A percentile compares a stretch with the other conserved stretches of the same genome.
Evolutionary conservation across 2,329 filamentous ascomycete genomes (phyloP).

Genomic region (Fusarium liriodendri): DNA sequence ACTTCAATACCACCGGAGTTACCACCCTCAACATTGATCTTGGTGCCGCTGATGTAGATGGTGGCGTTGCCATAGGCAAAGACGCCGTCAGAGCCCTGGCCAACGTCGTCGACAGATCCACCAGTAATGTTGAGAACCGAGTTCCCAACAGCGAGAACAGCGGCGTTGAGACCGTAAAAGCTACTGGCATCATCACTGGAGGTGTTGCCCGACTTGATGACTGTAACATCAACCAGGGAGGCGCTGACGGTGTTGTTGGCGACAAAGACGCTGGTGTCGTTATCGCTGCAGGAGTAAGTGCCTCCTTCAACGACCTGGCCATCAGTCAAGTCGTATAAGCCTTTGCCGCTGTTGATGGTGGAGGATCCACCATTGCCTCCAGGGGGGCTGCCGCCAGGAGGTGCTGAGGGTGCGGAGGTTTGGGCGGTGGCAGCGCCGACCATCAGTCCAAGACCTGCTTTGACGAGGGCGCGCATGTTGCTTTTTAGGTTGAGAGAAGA

Average conservation of each 20-base stretch:
- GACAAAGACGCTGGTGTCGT: conserved; percentile 20
- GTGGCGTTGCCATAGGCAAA: conserved; percentile 22
- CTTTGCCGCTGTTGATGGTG: conserved; percentile 20
- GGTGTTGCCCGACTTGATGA: conserved; percentile 18
- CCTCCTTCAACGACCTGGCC: conserved; percentile 12
- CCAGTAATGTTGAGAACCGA: conserved; percentile 21
- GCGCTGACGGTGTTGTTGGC: conserved; percentile 23
- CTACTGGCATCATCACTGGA: conserved; percentile 18
- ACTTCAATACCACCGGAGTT: conserved; percentile 26
- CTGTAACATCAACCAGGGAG: conserved; percentile 1
- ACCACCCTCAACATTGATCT: conserved; percentile 13
- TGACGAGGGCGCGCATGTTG: conserved; percentile 12
- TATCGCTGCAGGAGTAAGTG: conserved; percentile 5
- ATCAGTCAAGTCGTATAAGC: conserved; percentile 9
- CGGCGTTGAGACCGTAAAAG: conserved; percentile 26
- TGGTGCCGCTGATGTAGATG: conserved; percentile 19
- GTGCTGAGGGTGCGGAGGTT: neutral
- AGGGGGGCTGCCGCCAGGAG: neutral
- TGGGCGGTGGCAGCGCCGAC: conserved; percentile 5
- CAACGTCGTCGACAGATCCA: conserved; percentile 8
- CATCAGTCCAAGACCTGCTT: conserved; percentile 3
- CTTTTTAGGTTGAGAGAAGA: neutral
- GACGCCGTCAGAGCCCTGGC: conserved; percentile 19
- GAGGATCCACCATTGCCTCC: neutral
- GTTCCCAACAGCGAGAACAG: conserved; percentile 9